Base-by-base conservation (phyloP, 129 eudicot genomes). In the Artemisia argyi region DNA sequence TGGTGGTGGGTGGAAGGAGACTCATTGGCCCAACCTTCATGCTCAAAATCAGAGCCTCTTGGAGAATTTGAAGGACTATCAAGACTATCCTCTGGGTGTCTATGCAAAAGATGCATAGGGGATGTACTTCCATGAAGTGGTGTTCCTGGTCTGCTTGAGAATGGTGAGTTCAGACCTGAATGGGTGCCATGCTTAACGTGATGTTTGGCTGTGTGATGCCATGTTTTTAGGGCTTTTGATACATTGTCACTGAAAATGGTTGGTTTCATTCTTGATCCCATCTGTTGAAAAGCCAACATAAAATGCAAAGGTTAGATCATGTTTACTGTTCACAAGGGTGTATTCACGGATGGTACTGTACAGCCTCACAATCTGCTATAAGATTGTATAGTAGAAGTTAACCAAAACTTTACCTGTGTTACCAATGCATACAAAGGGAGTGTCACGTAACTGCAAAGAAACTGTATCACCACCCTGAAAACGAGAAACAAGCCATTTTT, bases 341-440 rank as follows among this genome's bases (percentile, higher is more conserved):
- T 8, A 39, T 39, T 39, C 46, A 39, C 11, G 1, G 3, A 13
- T 1, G 42, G 57, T 35, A 35, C 39, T 0, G 42, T 22, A 47
- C 26, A n/a, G 47, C 11, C 28, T 51, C 17, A 5, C n/a, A 11
- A 9, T 18, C 14, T 30, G 57, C 10, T 57, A 1, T 28, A 39
- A 13, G 22, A 14, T 18, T 18, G 22, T 6, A 30, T 52, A 5
- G 49, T 66, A 42, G 48, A 52, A n/a, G 53, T 63, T 46, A 71
- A 81, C 78, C 4, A 11, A 52, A 56, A 60, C 14, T n/a, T 13
- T 48, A 87, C 97, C 91, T 91, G 97, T 26, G 96, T 91, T 13
- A 91, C 97, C 18, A 91, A 65, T 20, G 97, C 96, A 39, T 88
- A 91, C 35, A 88, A 86, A 69, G 97, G 97, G 7, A 91, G 84